Percentiles rank a stretch among this genome's conserved stretches.
phyloP scores from a whole-genome alignment of 371 early-diverging fungal genomes.

The Rhizopus delemar region DNA sequence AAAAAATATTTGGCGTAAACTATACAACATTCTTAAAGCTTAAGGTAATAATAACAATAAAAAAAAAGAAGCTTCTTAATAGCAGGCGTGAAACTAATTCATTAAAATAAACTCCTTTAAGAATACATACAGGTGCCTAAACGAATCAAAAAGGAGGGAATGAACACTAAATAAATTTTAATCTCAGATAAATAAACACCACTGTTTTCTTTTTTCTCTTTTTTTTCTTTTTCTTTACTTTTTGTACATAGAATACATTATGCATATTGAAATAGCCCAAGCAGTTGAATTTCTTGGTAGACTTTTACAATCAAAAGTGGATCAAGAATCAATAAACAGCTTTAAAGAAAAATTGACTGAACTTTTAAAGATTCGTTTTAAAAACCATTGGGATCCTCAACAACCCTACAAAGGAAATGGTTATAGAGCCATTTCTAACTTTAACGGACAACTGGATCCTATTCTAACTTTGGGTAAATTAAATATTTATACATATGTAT shows the following conservation, averaged over 20 bases:
- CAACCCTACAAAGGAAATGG: constrained; percentile 72
- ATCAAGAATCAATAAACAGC: constrained; percentile 34
- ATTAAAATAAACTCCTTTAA: no score
- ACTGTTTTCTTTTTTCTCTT: not conserved
- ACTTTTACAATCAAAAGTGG: constrained; percentile 51
- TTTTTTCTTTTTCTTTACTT: not conserved
- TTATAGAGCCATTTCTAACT: constrained; percentile 75
- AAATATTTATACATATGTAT: not conserved
- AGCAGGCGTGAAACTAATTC: no score
- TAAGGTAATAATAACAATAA: no score
- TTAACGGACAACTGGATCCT: constrained; percentile 69
- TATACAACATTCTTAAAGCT: no score
- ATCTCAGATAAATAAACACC: not conserved
- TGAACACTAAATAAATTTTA: not conserved
- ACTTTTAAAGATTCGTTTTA: constrained; percentile 47
- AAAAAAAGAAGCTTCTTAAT: no score
- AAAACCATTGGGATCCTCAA: constrained; percentile 75
- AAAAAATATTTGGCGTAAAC: no score
- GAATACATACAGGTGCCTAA: no score
- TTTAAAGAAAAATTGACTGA: constrained; percentile 50
- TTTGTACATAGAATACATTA: constrained; percentile 19
- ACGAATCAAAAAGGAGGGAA: not conserved
- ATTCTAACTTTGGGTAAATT: constrained; percentile 50
- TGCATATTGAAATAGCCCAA: constrained; percentile 68
- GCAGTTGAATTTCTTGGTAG: constrained; percentile 62